A percentile compares a stretch with the other conserved stretches of the same genome.
phyloP scores from a whole-genome alignment of 2,329 filamentous ascomycete genomes.

The Colletotrichum sidae region DNA sequence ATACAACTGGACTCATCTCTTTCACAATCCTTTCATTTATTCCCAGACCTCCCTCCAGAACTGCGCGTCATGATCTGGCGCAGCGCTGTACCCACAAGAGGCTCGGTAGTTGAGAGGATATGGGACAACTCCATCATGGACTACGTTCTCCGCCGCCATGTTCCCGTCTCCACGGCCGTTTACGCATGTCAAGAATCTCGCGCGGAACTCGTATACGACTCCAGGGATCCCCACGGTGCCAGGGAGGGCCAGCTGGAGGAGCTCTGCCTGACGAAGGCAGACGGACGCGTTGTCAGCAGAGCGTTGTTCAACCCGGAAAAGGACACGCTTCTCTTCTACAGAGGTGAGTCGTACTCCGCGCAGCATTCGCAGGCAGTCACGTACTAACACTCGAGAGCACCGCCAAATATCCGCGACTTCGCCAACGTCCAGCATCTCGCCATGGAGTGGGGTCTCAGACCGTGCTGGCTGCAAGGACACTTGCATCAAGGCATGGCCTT shows the following conservation, averaged over 20 bases:
- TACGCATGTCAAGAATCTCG: slow-evolving; percentile 25
- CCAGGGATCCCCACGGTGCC: background rate
- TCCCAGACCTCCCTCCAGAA: slow-evolving; percentile 12
- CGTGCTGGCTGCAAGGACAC: slow-evolving; percentile 21
- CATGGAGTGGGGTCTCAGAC: slow-evolving; percentile 35
- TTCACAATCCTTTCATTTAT: slow-evolving; percentile 19
- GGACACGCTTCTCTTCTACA: slow-evolving; percentile 24
- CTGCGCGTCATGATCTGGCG: slow-evolving; percentile 25
- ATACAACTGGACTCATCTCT: slow-evolving; percentile 3
- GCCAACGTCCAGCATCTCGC: slow-evolving; percentile 25
- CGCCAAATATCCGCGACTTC: slow-evolving; percentile 11
- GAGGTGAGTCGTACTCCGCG: slow-evolving; percentile 11
- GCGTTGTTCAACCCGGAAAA: slow-evolving; percentile 11
- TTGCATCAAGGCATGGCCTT: slow-evolving; percentile 9
- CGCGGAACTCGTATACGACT: slow-evolving; percentile 2
- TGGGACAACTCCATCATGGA: slow-evolving; percentile 13
- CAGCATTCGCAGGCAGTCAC: too few species aligned
- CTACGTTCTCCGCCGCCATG: slow-evolving; percentile 14
- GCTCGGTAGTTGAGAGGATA: slow-evolving; percentile 12
- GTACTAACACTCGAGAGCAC: background rate
- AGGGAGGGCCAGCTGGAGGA: slow-evolving; percentile 9
- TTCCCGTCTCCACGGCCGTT: slow-evolving; percentile 4
- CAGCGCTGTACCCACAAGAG: slow-evolving; percentile 1
- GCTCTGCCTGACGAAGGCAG: background rate
- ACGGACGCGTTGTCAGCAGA: background rate